phyloP scores from a whole-genome alignment of 75 land plant genomes.

The Cupressus sempervirens region DNA sequence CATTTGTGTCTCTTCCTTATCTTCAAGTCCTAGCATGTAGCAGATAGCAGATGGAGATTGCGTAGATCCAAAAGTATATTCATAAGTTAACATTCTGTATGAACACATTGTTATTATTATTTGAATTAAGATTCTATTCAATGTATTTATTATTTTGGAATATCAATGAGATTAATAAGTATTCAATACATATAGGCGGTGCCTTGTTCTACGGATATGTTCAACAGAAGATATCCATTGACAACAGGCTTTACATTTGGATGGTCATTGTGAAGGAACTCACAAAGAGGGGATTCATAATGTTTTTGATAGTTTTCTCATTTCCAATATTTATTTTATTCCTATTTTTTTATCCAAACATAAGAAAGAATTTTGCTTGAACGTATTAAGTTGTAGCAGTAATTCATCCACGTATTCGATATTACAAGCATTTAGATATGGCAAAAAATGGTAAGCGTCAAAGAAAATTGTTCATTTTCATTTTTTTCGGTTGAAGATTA shows the following conservation, averaged over 20 bases:
- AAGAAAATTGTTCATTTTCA: too few relatives aligned
- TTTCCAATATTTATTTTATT: neutral
- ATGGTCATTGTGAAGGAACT: neutral
- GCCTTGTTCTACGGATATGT: neutral
- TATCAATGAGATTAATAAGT: neutral
- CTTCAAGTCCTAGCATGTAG: conserved; percentile 45
- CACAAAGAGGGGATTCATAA: neutral
- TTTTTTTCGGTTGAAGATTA: too few relatives aligned
- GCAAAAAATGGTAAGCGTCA: too few relatives aligned
- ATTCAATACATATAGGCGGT: neutral
- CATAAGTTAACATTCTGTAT: neutral
- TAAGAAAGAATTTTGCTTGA: neutral
- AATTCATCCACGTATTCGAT: too few relatives aligned
- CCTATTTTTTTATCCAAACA: neutral
- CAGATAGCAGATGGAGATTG: conserved; percentile 6
- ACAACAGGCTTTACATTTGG: too few relatives aligned
- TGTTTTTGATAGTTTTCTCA: neutral
- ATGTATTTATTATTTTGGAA: neutral
- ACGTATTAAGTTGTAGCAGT: neutral
- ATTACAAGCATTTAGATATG: too few relatives aligned
- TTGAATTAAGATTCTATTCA: neutral
- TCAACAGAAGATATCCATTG: neutral
- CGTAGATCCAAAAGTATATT: neutral
- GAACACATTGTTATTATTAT: too few relatives aligned
- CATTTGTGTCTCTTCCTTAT: conserved; percentile 54